Conservation (phyloP, 306 rosid species). For the Medicago arabica region DNA sequence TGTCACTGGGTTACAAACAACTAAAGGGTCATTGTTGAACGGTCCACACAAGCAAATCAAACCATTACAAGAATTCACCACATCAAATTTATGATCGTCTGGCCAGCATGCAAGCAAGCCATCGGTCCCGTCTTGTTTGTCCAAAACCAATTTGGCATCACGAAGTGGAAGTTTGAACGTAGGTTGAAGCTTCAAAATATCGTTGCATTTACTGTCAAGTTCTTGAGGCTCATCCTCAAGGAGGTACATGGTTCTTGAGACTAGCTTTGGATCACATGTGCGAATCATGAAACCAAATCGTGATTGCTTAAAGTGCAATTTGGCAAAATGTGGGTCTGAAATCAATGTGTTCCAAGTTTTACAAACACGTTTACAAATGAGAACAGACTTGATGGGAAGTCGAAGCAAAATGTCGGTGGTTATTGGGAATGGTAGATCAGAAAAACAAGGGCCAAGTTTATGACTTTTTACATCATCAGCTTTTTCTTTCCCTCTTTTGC, state of each 20-base stretch:
- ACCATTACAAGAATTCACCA: neutral
- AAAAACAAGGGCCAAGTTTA: neutral
- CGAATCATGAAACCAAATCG: neutral
- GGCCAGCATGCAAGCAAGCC: too few relatives aligned
- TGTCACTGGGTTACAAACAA: too few relatives aligned
- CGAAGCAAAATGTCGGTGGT: neutral
- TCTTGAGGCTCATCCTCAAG: neutral
- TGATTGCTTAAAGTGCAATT: neutral
- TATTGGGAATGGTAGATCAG: neutral
- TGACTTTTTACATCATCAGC: neutral
- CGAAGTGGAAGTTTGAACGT: neutral
- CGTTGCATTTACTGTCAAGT: neutral
- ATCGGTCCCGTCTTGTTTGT: too few relatives aligned
- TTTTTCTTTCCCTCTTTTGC: neutral
- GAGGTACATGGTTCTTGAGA: neutral
- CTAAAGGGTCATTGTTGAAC: too few relatives aligned
- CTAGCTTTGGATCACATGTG: neutral
- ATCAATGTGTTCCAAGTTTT: neutral
- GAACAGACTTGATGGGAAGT: neutral
- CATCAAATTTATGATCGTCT: neutral
- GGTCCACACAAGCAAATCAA: too few relatives aligned
- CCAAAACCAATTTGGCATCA: neutral
- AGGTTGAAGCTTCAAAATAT: neutral
- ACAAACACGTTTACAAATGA: neutral
- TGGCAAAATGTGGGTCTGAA: neutral